Percentiles rank a stretch among this genome's conserved stretches.
phyloP scores from a whole-genome alignment of 306 rosid genomes.

The Vigna trinervia region DNA sequence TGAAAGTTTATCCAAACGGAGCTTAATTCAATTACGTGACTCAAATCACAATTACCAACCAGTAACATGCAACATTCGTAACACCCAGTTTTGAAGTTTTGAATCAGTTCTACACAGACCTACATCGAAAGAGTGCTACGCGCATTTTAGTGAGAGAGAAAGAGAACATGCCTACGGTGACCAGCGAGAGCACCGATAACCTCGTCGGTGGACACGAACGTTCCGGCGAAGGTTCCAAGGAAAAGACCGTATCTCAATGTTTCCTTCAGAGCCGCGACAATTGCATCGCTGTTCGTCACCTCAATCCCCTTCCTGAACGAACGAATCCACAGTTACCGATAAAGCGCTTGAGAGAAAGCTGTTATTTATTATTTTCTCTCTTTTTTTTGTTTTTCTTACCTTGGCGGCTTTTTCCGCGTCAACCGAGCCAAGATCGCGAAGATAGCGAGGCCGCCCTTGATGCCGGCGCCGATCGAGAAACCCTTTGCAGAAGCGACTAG shows the following conservation, averaged over 20 bases:
- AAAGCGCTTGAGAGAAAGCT: neutral
- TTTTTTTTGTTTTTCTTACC: conserved; percentile 32
- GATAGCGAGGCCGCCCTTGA: conserved; percentile 93
- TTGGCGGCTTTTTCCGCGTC: conserved; percentile 64
- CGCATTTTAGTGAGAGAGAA: conserved; percentile 35
- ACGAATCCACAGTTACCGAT: neutral
- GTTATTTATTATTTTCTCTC: too few relatives aligned
- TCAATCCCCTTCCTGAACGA: conserved; percentile 61
- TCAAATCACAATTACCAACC: conserved; percentile 11
- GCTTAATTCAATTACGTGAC: neutral
- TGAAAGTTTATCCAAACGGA: neutral
- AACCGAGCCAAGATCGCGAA: conserved; percentile 83
- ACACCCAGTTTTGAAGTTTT: conserved; percentile 4
- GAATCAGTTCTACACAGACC: neutral
- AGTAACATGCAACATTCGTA: conserved; percentile 9
- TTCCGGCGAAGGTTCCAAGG: conserved; percentile 91
- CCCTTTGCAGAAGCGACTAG: conserved; percentile 82
- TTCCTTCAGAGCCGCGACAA: conserved; percentile 75
- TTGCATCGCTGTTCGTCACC: conserved; percentile 71
- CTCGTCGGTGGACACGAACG: conserved; percentile 88
- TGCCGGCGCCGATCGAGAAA: conserved; percentile 91
- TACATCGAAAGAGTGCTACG: neutral
- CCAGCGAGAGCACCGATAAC: conserved; percentile 75
- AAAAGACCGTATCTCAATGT: conserved; percentile 91
- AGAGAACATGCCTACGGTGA: conserved; percentile 83